These are phyloP conservation scores for Symmetrospora coprosmae DNA, from an alignment of 768 basidiomycete genomes.

Conservation along the genomic window DNA sequence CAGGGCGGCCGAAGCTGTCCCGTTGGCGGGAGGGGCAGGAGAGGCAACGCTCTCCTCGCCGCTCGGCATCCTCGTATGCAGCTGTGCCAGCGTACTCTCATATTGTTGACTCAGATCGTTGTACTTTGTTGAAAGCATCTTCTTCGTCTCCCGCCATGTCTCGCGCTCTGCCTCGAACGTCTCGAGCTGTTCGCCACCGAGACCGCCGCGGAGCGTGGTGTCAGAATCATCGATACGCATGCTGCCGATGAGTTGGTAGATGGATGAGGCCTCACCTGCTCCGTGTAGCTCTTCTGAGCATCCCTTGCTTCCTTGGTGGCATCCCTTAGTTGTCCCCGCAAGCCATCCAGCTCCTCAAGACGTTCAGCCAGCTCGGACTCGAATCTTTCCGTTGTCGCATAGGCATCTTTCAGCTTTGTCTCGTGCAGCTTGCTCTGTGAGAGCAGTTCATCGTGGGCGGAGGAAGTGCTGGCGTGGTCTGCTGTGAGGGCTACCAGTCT, in stretches of 20 bases:
- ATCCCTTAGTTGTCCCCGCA: not conserved
- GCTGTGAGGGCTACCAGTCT: not conserved
- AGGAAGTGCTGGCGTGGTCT: not conserved
- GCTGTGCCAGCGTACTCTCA: too few species aligned
- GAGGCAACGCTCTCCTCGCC: too few species aligned
- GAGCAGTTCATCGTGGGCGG: not conserved
- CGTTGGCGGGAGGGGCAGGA: conserved; percentile 31
- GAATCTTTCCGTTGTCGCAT: not conserved
- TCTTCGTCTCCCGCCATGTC: conserved; percentile 81
- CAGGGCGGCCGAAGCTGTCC: conserved; percentile 42
- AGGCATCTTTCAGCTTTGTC: conserved; percentile 3
- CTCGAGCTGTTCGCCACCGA: conserved; percentile 50
- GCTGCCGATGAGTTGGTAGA: too few species aligned
- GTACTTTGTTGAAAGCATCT: conserved; percentile 44
- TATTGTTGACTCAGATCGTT: not conserved
- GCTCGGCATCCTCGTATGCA: too few species aligned
- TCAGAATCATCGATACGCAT: not conserved
- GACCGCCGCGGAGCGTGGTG: not conserved
- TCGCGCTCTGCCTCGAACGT: conserved; percentile 86
- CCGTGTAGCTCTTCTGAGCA: not conserved
- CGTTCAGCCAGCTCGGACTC: conserved; percentile 9
- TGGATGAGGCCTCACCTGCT: conserved; percentile 1
- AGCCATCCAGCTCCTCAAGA: not conserved
- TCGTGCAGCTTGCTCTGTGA: not conserved
- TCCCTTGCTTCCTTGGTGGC: not conserved